Conservation (phyloP, 1,139 yeast genomes). For the Hyphopichia wangnamkhiaoensis region DNA sequence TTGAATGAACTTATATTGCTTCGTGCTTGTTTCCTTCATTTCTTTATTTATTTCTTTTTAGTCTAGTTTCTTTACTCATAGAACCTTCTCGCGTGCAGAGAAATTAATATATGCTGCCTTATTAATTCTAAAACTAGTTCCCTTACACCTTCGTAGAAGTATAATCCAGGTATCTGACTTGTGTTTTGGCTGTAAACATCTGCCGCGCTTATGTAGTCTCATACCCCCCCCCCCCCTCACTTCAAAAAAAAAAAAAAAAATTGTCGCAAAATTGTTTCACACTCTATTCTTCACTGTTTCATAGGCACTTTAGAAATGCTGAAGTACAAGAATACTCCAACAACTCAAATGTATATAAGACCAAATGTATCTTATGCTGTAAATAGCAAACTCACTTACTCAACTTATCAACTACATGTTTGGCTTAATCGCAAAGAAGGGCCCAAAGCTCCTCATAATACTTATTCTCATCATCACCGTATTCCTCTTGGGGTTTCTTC, state of each 20-base stretch:
- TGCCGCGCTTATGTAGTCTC: no score
- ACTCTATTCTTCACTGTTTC: no score
- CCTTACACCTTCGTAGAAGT: no score
- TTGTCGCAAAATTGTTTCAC: constrained; percentile 5
- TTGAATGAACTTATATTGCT: no score
- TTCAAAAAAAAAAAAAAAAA: not conserved
- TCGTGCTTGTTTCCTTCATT: not conserved
- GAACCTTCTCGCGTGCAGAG: no score
- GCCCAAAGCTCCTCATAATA: constrained; percentile 13
- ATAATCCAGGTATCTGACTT: no score
- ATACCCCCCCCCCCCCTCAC: no score
- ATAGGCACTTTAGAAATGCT: no score
- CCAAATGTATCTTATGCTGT: not conserved
- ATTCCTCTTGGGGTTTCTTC: constrained; percentile 49
- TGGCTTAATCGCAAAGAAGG: not conserved
- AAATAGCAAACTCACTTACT: not conserved
- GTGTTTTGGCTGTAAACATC: no score
- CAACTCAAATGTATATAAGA: not conserved
- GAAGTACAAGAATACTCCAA: no score
- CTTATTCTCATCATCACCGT: constrained; percentile 36
- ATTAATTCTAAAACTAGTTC: no score
- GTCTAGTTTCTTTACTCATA: not conserved
- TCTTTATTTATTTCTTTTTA: not conserved
- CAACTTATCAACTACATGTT: not conserved
- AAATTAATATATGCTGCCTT: no score